phyloP scores from a whole-genome alignment of 345 rosid species.

The Physaria fendleri region DNA sequence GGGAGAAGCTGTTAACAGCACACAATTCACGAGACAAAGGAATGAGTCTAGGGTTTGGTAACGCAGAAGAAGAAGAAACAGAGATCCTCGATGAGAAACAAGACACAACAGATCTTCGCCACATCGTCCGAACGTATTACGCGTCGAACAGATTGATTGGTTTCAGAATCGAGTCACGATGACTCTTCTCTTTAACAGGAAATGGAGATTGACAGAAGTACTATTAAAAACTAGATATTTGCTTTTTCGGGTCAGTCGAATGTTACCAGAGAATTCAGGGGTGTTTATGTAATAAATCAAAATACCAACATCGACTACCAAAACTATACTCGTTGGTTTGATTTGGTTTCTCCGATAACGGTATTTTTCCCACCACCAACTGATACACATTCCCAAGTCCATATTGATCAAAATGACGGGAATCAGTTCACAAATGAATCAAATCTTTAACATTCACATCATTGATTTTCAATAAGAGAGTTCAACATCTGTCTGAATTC shows the following conservation, averaged over 20 bases:
- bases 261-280: not conserved
- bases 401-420: no score
- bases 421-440: no score
- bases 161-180: not conserved
- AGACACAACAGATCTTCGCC: constrained; percentile 33
- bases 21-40: constrained; percentile 27
- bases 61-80: constrained; percentile 20
- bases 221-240: not conserved
- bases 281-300: not conserved
- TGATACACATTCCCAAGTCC: no score
- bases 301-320: not conserved
- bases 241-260: not conserved
- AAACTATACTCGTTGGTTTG: no score
- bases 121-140: constrained; percentile 31
- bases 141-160: not conserved
- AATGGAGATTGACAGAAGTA: not conserved
- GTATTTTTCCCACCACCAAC: no score
- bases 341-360: no score
- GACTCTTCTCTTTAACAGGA: not conserved
- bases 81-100: constrained; percentile 31
- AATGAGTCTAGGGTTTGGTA: constrained; percentile 23
- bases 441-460: no score
- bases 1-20: constrained; percentile 17
- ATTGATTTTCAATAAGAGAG: constrained; percentile 43
- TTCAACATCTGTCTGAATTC: constrained; percentile 49